These are phyloP conservation scores for Tetradesmus lagerheimii DNA, from an alignment of 139 green algal genomes.

Conservation along the genomic window DNA sequence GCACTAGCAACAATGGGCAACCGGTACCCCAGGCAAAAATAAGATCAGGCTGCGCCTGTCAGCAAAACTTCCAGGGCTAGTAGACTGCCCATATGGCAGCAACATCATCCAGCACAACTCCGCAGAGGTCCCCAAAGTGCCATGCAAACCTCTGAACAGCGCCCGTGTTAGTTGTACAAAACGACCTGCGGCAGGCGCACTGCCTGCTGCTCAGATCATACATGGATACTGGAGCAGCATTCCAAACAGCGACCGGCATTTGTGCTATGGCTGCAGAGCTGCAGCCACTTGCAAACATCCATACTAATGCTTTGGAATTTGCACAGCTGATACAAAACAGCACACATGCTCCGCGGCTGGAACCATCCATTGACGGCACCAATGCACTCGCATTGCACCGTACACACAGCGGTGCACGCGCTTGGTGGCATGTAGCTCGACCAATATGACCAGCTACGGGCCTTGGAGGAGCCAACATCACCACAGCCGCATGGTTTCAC, in stretches of 20 bases:
- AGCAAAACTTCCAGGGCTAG: background rate
- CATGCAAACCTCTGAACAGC: background rate
- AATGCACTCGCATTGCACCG: too few species aligned
- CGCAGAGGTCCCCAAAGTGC: too few species aligned
- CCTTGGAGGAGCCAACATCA: too few species aligned
- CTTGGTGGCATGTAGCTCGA: too few species aligned
- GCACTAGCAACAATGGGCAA: background rate
- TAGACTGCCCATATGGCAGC: background rate
- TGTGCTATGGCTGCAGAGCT: background rate
- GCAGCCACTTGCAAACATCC: background rate
- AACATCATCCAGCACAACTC: background rate
- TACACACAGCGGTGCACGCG: too few species aligned
- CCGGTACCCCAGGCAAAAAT: too few species aligned
- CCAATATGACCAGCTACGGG: too few species aligned
- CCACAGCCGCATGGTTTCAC: too few species aligned
- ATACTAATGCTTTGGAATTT: background rate
- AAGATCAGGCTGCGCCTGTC: background rate
- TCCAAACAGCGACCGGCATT: background rate
- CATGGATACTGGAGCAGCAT: background rate
- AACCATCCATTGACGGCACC: too few species aligned
- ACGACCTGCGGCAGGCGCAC: background rate
- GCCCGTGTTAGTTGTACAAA: background rate
- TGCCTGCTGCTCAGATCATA: background rate
- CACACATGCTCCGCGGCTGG: too few species aligned
- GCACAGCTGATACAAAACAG: background rate